phyloP scores from a whole-genome alignment of 768 basidiomycete genomes.

The Termitomyces eurrhizus region DNA sequence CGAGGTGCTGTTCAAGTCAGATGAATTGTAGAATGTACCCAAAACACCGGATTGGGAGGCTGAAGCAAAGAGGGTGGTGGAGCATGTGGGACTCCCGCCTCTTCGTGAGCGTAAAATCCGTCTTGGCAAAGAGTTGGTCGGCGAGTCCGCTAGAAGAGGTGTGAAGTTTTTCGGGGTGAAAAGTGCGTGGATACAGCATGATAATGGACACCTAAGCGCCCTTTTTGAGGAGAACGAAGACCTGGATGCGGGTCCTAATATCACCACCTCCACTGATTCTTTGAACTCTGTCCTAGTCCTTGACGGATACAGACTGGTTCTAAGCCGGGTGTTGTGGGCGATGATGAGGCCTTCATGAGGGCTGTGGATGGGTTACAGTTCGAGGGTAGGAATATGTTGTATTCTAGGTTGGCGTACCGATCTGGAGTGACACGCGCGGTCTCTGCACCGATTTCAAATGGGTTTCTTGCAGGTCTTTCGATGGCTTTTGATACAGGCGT shows the following conservation, averaged over 20 bases:
- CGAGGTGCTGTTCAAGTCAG: slow-evolving; percentile 37
- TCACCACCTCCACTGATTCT: neutral
- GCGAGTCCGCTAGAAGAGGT: slow-evolving; percentile 18
- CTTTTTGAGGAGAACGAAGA: slow-evolving; percentile 18
- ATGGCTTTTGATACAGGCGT: too few species aligned
- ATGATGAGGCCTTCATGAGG: slow-evolving; percentile 42
- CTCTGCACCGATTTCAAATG: slow-evolving; percentile 26
- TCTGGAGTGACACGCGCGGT: slow-evolving; percentile 71
- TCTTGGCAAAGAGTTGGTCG: neutral
- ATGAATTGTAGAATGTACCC: slow-evolving; percentile 47
- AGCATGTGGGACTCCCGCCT: too few species aligned
- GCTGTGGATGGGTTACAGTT: slow-evolving; percentile 66
- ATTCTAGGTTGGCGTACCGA: slow-evolving; percentile 62
- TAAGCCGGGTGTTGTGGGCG: slow-evolving; percentile 37
- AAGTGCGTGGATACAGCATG: slow-evolving; percentile 27
- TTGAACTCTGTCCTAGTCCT: slow-evolving; percentile 39
- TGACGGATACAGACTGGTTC: slow-evolving; percentile 34
- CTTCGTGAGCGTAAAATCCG: too few species aligned
- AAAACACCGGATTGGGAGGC: slow-evolving; percentile 52
- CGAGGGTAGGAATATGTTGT: slow-evolving; percentile 47
- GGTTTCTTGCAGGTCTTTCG: too few species aligned
- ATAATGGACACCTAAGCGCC: slow-evolving; percentile 16
- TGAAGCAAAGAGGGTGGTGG: slow-evolving; percentile 54
- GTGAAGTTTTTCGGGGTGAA: slow-evolving; percentile 56
- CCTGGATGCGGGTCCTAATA: slow-evolving; percentile 12